Base-by-base conservation (phyloP, 139 green algal species). In the Yamagishiella unicocca region DNA sequence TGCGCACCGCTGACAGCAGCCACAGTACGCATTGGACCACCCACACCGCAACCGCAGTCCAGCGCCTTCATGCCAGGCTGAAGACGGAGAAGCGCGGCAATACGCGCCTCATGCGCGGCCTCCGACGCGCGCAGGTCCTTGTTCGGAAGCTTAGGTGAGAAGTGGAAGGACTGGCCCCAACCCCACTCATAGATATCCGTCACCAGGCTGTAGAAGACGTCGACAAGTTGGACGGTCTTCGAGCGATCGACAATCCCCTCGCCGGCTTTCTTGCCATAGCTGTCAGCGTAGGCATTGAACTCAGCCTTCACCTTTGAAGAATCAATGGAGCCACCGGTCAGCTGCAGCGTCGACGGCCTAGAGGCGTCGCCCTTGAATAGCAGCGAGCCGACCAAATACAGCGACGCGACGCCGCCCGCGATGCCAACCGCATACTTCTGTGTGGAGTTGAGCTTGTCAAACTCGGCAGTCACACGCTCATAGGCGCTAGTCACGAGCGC, bases 151-250 rank as follows among this genome's bases (percentile, higher is more conserved):
- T 94, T 93, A 55, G 97, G 97, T 0, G 96, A 97, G 91, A 99
- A 99, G 92, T 99, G 98, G 93, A 99, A 99, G 83, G 87, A 96
- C 90, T 98, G 94, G 45, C 98, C 97, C 97, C 97, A 99, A 31
- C 97, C 97, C 95, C 97, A 99, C 87, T 99, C 98, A 91, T 99
- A 99, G 73, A 99, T 97, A 91, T 99, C 98, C 14, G 97, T 98
- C 40, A 98, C 94, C 29, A 97, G 83, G 55, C 73, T 91, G 92
- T 97, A 97, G 80, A 97, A 97, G 24, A 93, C 89, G 66, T 95
- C 92, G 35, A 95, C 93, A 40, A 96, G 90, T 45, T 95, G 89
- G 6, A 91, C 87, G 24, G 94, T 95, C 46, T 92, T 92, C 33
- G 55, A 80, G 25, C 82, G 83, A 66, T 94, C 89, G 55, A 90